Base-by-base conservation (phyloP, 176 grass and related monocot species). In the Raddia distichophylla region DNA sequence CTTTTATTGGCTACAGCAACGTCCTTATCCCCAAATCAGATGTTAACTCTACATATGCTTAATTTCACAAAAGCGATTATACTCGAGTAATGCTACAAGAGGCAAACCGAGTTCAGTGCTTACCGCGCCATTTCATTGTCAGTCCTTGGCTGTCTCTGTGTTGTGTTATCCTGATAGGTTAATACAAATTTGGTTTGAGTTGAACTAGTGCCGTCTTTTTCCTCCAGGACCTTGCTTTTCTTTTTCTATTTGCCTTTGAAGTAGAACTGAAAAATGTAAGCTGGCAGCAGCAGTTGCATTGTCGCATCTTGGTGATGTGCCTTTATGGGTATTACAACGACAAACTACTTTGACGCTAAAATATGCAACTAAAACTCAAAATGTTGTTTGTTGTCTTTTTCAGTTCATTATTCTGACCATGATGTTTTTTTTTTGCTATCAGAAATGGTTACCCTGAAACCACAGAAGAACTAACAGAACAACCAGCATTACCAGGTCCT, bases 371-470 rank as follows among this genome's bases (percentile, higher is more conserved):
- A 40, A 33, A 74, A 49, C 20, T 34, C 6, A 8, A n/a, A 78
- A 44, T 60, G 27, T 1, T 53, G 20, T 71, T 5, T 79, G 8
- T 45, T 18, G 10, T 34, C 1, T 14, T 10, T 85, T 0, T 69
- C 52, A 16, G 1, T 73, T 35, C 51, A 44, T 0, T 1, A 13
- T 22, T 44, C n/a, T 79, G 67, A 27, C 18, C 66, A 15, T 56
- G 20, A 42, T 72, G n/a, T 43, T 33, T 13, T 0, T 50, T 60
- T 3, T 10, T 46, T 73, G 15, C 37, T 49, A 46, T 47, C 27
- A 89, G 88, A 48, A 85, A 90, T 78, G 83, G 88, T 37, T 66
- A 50, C 7, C 18, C 4, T 78, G 72, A 69, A 1, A n/a, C 8
- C 5, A 4, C 73, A 78, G 59, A 66, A 78, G 67, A 78, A 60